Base-by-base conservation (phyloP, 2,329 filamentous ascomycete genomes). In the Coniosporium uncinatum region DNA sequence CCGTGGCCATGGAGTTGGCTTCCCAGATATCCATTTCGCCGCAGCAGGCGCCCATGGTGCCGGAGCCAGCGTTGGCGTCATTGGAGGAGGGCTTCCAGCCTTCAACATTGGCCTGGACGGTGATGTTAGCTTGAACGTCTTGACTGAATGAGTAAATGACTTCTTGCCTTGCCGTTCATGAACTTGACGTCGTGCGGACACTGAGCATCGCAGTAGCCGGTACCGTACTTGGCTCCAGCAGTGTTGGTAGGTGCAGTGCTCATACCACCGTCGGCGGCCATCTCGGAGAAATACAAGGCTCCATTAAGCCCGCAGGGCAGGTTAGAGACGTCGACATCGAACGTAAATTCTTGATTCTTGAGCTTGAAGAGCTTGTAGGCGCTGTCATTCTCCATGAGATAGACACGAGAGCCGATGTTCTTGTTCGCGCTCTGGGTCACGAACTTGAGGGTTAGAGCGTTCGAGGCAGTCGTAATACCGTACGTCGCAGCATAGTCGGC, bases 11-110 rank as follows among this genome's bases (percentile, higher is more conserved):
- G 49, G 67, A 71, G 70, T 85, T 85, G 51, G 81, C 80, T 64
- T 85, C 80, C 79, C 80, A 84, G 59, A 81, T 71, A 51, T 85
- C 81, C 73, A 85, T 80, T 61, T 85, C 81, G 34, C 73, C 64
- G 59, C 81, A 85, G 71, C 81, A 84, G 31, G 79, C 69, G 46
- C 81, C 81, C 38, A 72, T 63, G 34, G 61, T 59, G 31, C 75
- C 76, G 19, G 61, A 55, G 42, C 77, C 78, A 24, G 72, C 66
- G 54, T 78, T 78, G 48, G 59, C 48, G 52, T 83, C 78, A 51
- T 67, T 76, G 29, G 49, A 44, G 2, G 77, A 78, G 5, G 73
- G 56, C 31, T 48, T 46, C 73, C 74, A 77, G 43, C 67, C 67
- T 5, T 75, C 70, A n/a, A 70, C 64, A 53, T 81, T 82, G 37